A percentile compares a stretch with the other conserved stretches of the same genome.
phyloP scores from a whole-genome alignment of 257 asterid genomes.

The Rauvolfia tetraphylla region DNA sequence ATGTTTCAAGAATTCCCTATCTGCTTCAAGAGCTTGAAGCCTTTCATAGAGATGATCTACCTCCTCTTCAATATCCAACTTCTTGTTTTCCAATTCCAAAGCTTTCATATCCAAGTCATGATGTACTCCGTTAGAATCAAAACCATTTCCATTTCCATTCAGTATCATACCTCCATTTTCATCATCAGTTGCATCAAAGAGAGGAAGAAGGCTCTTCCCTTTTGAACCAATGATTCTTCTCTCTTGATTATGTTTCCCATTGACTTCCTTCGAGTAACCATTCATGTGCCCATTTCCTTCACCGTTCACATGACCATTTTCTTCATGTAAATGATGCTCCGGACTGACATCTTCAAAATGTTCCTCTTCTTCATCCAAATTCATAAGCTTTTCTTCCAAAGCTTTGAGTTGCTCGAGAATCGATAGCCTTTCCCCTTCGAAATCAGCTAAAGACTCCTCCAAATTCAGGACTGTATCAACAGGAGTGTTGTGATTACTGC shows the following conservation, averaged over 20 bases:
- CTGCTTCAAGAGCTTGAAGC: slow-evolving; percentile 92
- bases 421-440: slow-evolving; percentile 82
- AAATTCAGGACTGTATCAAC: slow-evolving; percentile 53
- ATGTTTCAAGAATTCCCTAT: slow-evolving; percentile 81
- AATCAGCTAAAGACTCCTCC: slow-evolving; percentile 83
- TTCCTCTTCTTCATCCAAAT: slow-evolving; percentile 48
- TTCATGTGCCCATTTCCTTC: slow-evolving; percentile 45
- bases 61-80: slow-evolving; percentile 69
- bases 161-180: slow-evolving; percentile 37
- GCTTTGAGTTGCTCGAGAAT: slow-evolving; percentile 83
- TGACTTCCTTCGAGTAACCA: slow-evolving; percentile 42
- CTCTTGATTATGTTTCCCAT: slow-evolving; percentile 38
- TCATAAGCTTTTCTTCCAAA: slow-evolving; percentile 74
- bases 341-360: slow-evolving; percentile 45
- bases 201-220: slow-evolving; percentile 84
- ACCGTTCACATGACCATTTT: slow-evolving; percentile 22
- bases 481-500: slow-evolving; percentile 49
- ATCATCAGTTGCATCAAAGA: slow-evolving; percentile 67
- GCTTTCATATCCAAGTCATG: slow-evolving; percentile 31
- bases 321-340: slow-evolving; percentile 22
- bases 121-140: slow-evolving; percentile 37
- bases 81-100: slow-evolving; percentile 46
- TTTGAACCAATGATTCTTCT: slow-evolving; percentile 35
- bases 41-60: slow-evolving; percentile 83
- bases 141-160: slow-evolving; percentile 33